These are phyloP conservation scores for Nicotiana obtusifolia DNA, from an alignment of 257 asterid genomes.

Conservation along the genomic window DNA sequence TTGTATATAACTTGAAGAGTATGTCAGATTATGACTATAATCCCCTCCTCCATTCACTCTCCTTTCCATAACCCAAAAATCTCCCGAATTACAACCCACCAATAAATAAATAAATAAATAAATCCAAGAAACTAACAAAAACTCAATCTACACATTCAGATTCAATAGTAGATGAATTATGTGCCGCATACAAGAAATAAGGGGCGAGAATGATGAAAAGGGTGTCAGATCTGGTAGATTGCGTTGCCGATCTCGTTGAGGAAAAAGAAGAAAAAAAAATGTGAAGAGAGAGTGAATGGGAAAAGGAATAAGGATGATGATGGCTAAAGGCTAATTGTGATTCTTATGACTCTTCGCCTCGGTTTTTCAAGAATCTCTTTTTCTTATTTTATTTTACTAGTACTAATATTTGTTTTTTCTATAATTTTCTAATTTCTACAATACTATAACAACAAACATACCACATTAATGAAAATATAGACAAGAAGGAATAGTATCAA, in stretches of 20 bases:
- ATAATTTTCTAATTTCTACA: too few species aligned
- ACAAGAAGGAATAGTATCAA: too few species aligned
- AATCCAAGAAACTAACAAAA: slow-evolving; percentile 3
- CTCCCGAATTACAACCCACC: not conserved
- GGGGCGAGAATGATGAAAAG: not conserved
- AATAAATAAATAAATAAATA: not conserved
- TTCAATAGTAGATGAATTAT: not conserved
- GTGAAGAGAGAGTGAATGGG: not conserved
- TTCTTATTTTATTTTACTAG: not conserved
- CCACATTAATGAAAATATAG: too few species aligned
- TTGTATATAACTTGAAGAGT: slow-evolving; percentile 28
- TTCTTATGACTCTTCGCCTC: not conserved
- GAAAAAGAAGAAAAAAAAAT: not conserved
- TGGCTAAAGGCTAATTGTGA: too few species aligned
- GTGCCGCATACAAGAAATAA: not conserved
- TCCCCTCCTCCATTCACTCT: slow-evolving; percentile 34
- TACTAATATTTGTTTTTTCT: not conserved
- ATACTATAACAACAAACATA: too few species aligned
- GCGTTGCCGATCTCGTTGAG: slow-evolving; percentile 3
- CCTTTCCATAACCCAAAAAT: slow-evolving; percentile 30
- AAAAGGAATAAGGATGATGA: not conserved
- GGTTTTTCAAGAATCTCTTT: not conserved
- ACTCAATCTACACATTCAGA: not conserved
- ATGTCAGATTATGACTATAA: slow-evolving; percentile 21
- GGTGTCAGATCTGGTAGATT: not conserved